phyloP scores from a whole-genome alignment of 768 basidiomycete species.

The Lepiota venenata region DNA sequence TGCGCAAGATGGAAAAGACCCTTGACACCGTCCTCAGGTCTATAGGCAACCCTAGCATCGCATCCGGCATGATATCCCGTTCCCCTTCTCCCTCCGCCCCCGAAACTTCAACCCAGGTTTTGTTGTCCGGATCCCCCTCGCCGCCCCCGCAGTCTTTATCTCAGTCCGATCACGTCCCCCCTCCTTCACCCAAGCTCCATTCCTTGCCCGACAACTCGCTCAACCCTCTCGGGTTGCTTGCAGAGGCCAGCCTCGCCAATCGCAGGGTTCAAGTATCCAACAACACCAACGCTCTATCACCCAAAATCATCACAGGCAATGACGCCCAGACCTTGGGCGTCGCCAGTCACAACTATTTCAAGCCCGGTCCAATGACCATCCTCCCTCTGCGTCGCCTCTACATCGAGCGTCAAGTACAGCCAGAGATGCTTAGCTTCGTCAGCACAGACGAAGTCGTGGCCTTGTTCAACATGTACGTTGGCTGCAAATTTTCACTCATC shows the following conservation, averaged over 20 bases:
- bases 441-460: conserved; percentile 86
- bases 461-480: conserved; percentile 82
- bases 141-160: conserved; percentile 34
- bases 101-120: conserved; percentile 50
- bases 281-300: conserved; percentile 27
- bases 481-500: conserved; percentile 5
- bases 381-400: conserved; percentile 77
- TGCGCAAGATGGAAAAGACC: conserved; percentile 89
- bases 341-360: conserved; percentile 88
- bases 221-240: conserved; percentile 90
- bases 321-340: conserved; percentile 61
- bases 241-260: conserved; percentile 83
- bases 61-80: conserved; percentile 77
- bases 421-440: conserved; percentile 91
- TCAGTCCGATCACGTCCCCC: conserved; percentile 28
- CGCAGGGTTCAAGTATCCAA: conserved; percentile 53
- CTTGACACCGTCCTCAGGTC: conserved; percentile 90
- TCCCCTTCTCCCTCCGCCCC: conserved; percentile 70
- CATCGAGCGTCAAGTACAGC: conserved; percentile 88
- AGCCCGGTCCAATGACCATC: conserved; percentile 89
- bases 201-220: conserved; percentile 89
- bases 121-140: conserved; percentile 50
- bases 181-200: conserved; percentile 82
- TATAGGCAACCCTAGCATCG: conserved; percentile 79
- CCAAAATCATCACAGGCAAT: conserved; percentile 28